Percentiles rank a stretch among this genome's conserved stretches.
These are phyloP conservation scores for Sphagnurus paluster DNA, from an alignment of 1,284 basidiomycete species.

Conservation along the genomic window DNA sequence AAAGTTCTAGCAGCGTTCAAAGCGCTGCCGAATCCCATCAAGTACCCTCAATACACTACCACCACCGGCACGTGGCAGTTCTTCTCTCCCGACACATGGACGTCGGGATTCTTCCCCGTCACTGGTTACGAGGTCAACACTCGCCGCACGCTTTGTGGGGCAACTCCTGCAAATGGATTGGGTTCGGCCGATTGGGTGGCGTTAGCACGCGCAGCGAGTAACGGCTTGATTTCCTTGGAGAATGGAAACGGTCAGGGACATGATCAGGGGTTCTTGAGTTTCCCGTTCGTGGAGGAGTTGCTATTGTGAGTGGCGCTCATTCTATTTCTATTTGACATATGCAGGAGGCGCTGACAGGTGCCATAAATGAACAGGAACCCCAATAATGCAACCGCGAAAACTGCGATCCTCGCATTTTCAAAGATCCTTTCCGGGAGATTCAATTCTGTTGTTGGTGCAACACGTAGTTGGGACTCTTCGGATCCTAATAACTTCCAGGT, in stretches of 20 bases:
- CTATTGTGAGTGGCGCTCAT: too few relatives aligned
- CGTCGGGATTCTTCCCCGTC: conserved; percentile 67
- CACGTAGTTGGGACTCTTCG: conserved; percentile 56
- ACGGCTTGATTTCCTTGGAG: conserved; percentile 49
- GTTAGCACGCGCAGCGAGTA: conserved; percentile 49
- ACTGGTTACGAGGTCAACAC: conserved; percentile 59
- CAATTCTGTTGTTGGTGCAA: conserved; percentile 45
- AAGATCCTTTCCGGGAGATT: conserved; percentile 44
- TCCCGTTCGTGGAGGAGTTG: conserved; percentile 60
- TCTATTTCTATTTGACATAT: too few relatives aligned
- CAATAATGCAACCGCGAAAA: conserved; percentile 42
- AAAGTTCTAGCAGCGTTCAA: conserved; percentile 58
- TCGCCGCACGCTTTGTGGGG: conserved; percentile 47
- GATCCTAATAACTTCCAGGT: conserved; percentile 59
- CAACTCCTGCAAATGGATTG: conserved; percentile 33
- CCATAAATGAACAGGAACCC: too few relatives aligned
- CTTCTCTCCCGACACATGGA: conserved; percentile 61
- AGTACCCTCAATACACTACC: conserved; percentile 47
- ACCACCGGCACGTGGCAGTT: conserved; percentile 49
- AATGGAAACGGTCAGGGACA: conserved; percentile 39
- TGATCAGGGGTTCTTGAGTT: too few relatives aligned
- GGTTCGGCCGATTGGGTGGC: conserved; percentile 50
- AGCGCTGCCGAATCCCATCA: conserved; percentile 38
- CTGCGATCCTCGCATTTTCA: conserved; percentile 46
- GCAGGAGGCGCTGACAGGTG: too few relatives aligned